Evolutionary conservation across 257 asterid species (phyloP).

Genomic region (Anisodus acutangulus): DNA sequence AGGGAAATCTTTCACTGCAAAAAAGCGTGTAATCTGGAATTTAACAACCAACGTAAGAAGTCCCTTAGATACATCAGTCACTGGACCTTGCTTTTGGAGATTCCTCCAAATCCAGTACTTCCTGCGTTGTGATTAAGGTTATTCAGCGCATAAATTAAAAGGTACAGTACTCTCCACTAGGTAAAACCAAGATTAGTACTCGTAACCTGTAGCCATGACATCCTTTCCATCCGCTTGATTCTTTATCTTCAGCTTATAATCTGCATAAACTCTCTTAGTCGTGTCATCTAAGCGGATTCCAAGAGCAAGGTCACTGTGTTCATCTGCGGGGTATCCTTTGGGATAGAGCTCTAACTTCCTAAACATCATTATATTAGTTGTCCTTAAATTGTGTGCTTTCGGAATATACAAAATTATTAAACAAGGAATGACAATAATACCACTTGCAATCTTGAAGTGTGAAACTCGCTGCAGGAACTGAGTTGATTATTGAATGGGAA

Average conservation of each 20-base stretch:
- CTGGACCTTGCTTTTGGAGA: background rate
- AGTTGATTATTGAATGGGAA: background rate
- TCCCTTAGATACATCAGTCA: background rate
- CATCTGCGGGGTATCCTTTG: background rate
- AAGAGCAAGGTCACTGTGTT: background rate
- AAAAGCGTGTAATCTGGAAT: background rate
- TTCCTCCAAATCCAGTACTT: no score
- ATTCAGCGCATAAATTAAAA: background rate
- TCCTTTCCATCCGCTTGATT: background rate
- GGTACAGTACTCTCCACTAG: background rate
- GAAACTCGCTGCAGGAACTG: background rate
- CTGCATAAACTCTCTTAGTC: background rate
- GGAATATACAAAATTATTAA: background rate
- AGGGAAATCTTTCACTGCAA: background rate
- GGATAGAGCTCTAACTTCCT: background rate
- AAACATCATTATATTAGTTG: background rate
- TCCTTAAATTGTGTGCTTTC: background rate
- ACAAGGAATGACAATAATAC: background rate
- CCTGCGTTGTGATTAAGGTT: background rate
- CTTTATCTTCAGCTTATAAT: background rate
- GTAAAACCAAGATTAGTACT: background rate
- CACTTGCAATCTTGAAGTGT: slow-evolving; percentile 12
- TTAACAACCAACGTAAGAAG: background rate
- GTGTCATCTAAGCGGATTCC: background rate
- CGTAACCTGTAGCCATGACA: background rate